Base-by-base conservation (phyloP, 768 basidiomycete species). In the Infundibulicybe gibba region DNA sequence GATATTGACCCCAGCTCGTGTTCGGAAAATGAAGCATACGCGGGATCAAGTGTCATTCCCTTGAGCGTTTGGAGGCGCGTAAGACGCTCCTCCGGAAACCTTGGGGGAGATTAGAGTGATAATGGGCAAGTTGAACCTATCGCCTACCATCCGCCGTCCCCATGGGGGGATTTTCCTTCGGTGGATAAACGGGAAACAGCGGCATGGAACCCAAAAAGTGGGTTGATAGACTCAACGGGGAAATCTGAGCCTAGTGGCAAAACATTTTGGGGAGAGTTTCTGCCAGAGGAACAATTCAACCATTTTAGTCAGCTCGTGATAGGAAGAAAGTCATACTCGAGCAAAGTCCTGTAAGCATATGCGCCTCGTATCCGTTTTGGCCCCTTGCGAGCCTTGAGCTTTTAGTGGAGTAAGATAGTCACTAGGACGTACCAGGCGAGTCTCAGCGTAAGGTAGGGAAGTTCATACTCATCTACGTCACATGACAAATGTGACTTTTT, bases 331-430 rank as follows among this genome's bases (percentile, higher is more conserved):
- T 47, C 54, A 48, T 49, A 92, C 87, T 76, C 62, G 94, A n/a
- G n/a, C n/a, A n/a, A n/a, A n/a, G n/a, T n/a, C n/a, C n/a, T n/a
- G n/a, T n/a, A n/a, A n/a, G n/a, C 92, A 55, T 97, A 97, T 1
- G 94, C 90, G 14, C 90, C 87, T 61, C 79, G 83, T 47, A 95
- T 86, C 16, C 95, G 75, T 37, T 87, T 78, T 0, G 83, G 69
- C 0, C 95, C 93, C 90, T 90, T 35, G 3, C 10, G n/a, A 33
- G 17, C 40, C 16, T 16, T 41, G 19, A 4, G 32, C 25, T 35
- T 5, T 21, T 20, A 14, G 31, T 16, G 4, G 17, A 1, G 39
- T 17, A 39, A 30, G 32, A 12, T 6, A 19, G 6, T 16, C 40
- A 19, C 40, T 5, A 2, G 16, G 1, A 58, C 70, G 32, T 54